Evolutionary conservation across 164 flowering plant species (phyloP).

Genomic region (Annona squamosa): DNA sequence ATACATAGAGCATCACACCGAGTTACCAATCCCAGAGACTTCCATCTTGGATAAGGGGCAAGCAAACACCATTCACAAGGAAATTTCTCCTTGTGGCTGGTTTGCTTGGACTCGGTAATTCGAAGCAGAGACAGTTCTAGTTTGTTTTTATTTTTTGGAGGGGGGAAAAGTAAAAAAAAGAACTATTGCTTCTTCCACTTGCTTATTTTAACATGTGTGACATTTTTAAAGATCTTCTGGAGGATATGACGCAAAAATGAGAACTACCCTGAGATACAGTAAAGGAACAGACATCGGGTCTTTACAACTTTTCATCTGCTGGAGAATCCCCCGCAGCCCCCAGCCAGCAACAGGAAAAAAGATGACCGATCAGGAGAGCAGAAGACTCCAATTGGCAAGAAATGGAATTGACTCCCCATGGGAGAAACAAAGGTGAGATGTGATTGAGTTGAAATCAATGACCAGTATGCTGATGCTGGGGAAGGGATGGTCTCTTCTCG

Average conservation of each 20-base stretch:
- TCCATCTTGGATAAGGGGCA: too few species aligned
- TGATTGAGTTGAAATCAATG: background rate
- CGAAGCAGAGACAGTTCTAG: too few species aligned
- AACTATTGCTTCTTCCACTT: background rate
- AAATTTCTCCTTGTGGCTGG: too few species aligned
- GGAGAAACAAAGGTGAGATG: background rate
- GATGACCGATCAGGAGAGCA: background rate
- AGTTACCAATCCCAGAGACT: too few species aligned
- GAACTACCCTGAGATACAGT: background rate
- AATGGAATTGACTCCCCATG: background rate
- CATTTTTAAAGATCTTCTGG: background rate
- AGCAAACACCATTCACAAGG: too few species aligned
- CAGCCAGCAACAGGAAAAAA: background rate
- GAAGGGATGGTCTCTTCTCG: conserved; percentile 35
- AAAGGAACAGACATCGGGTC: background rate
- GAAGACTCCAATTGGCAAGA: background rate
- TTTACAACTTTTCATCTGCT: background rate
- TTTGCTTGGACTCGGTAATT: too few species aligned
- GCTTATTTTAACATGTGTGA: background rate
- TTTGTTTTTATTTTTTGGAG: too few species aligned
- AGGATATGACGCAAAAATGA: background rate
- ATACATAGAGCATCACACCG: too few species aligned
- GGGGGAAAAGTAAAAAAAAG: background rate
- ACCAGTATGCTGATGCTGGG: conserved; percentile 18
- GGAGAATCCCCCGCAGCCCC: conserved; percentile 1